These are phyloP conservation scores for Gossypium anomalum DNA, from an alignment of 345 rosid genomes.

Conservation along the genomic window DNA sequence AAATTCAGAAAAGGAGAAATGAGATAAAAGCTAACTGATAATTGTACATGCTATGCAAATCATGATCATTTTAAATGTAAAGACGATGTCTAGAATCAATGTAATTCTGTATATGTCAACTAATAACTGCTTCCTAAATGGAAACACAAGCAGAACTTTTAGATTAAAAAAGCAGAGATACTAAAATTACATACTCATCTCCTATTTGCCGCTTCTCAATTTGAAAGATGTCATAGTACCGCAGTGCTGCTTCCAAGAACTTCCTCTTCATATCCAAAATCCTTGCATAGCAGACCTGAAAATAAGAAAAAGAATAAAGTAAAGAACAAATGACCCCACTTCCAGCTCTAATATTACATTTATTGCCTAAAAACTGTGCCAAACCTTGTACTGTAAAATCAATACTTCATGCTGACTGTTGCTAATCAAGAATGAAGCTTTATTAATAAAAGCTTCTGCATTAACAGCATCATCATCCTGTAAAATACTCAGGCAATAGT, in stretches of 20 bases:
- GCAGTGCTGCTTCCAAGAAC: conserved; percentile 93
- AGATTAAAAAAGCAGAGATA: neutral
- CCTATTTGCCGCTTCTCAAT: conserved; percentile 91
- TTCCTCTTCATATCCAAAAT: conserved; percentile 95
- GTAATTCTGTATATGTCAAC: neutral
- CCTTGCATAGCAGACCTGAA: conserved; percentile 91
- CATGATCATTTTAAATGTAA: neutral
- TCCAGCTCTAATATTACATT: neutral
- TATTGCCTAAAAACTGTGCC: neutral
- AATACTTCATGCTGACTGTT: conserved; percentile 87
- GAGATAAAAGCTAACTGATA: neutral
- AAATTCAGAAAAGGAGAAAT: neutral
- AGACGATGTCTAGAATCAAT: neutral
- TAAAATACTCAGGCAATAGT: conserved; percentile 19
- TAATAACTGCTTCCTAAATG: neutral
- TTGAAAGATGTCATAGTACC: conserved; percentile 90
- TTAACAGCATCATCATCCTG: conserved; percentile 99
- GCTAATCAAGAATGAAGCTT: conserved; percentile 97
- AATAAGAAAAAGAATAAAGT: conserved; percentile 10
- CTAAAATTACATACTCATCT: conserved; percentile 63
- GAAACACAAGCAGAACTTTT: neutral
- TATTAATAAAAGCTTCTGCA: conserved; percentile 92
- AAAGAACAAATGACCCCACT: conserved; percentile 1
- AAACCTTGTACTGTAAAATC: conserved; percentile 87
- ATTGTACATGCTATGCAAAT: neutral